Percentiles rank a stretch among this genome's conserved stretches.
Evolutionary conservation across 257 asterid species (phyloP).

Genomic region (Scutellaria minor): DNA sequence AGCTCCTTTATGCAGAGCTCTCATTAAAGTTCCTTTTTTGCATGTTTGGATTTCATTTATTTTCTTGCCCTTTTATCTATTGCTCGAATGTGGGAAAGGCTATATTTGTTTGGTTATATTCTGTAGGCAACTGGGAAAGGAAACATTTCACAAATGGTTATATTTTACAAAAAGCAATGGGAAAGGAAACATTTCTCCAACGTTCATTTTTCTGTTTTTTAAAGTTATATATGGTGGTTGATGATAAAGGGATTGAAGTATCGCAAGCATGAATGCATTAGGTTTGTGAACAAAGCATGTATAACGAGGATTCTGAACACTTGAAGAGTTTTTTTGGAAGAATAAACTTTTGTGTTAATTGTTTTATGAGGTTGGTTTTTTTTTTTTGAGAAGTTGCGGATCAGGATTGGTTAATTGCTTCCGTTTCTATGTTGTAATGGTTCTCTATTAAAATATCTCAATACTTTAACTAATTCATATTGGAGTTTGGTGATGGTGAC

Average conservation of each 20-base stretch:
- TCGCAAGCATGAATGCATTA: conserved; percentile 14
- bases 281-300: background rate
- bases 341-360: background rate
- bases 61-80: background rate
- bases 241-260: conserved; percentile 13
- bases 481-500: conserved; percentile 13
- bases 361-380: background rate
- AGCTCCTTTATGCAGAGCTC: conserved; percentile 13
- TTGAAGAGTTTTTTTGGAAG: conserved; percentile 1
- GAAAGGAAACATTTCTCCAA: background rate
- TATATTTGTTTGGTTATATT: background rate
- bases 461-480: background rate
- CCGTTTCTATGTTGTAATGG: background rate
- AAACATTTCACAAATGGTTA: background rate
- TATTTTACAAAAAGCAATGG: background rate
- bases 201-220: background rate
- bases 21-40: conserved; percentile 3
- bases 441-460: background rate
- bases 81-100: conserved; percentile 22
- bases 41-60: background rate
- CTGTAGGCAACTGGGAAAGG: background rate
- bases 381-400: background rate
- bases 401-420: background rate
- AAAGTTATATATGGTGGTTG: background rate
- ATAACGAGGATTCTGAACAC: background rate